Evolutionary conservation across 1,139 yeast genomes (phyloP).

Genomic region (Debaryomyces coudertii): DNA sequence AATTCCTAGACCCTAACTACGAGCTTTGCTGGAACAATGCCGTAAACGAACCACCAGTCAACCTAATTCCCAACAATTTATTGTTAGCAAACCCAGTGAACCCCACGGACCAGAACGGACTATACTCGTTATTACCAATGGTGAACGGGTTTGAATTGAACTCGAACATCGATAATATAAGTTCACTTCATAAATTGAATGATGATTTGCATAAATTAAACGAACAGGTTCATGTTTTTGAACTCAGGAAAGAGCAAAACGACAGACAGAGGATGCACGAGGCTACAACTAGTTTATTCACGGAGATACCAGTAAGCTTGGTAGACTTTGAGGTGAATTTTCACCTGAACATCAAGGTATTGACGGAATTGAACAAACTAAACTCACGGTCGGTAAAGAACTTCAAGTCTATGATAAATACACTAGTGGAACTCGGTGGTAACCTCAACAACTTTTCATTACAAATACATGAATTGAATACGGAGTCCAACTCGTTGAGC

Average conservation of each 20-base stretch:
- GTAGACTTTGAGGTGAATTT: slow-evolving; percentile 40
- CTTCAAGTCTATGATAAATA: slow-evolving; percentile 33
- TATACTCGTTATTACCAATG: slow-evolving; percentile 44
- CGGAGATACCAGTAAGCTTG: slow-evolving; percentile 38
- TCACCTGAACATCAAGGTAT: slow-evolving; percentile 36
- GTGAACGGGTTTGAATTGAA: slow-evolving; percentile 41
- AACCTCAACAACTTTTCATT: slow-evolving; percentile 51
- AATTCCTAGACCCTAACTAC: slow-evolving; percentile 53
- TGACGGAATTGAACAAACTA: slow-evolving; percentile 38
- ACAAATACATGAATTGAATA: slow-evolving; percentile 40
- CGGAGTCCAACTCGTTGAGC: slow-evolving; percentile 31
- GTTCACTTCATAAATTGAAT: slow-evolving; percentile 37
- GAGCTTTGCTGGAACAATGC: slow-evolving; percentile 53
- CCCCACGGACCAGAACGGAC: slow-evolving; percentile 50
- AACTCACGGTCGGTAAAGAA: slow-evolving; percentile 36
- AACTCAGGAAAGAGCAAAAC: slow-evolving; percentile 25
- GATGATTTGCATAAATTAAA: slow-evolving; percentile 40
- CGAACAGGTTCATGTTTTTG: slow-evolving; percentile 39
- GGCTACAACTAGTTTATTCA: slow-evolving; percentile 21
- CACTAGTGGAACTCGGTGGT: slow-evolving; percentile 49
- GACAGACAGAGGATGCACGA: neutral
- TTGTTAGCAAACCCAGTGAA: slow-evolving; percentile 49
- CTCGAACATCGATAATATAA: slow-evolving; percentile 36
- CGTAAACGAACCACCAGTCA: slow-evolving; percentile 49
- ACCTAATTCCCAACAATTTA: slow-evolving; percentile 42